Conservation (phyloP, 2,329 filamentous ascomycete genomes). For the Aureobasidium musti region DNA sequence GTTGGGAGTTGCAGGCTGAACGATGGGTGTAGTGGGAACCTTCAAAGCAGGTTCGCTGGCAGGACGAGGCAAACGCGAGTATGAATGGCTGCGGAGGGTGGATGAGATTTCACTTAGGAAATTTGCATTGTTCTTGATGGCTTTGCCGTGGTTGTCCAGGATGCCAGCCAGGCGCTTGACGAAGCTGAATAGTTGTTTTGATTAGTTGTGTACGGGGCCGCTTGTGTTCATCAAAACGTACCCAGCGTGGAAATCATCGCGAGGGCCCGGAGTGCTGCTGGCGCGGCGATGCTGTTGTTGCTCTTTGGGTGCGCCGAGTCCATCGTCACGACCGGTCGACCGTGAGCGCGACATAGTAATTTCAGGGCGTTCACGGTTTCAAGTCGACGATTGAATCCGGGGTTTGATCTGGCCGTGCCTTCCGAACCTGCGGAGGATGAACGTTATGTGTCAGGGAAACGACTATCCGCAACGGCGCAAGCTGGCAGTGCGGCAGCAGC, state of each 20-base stretch:
- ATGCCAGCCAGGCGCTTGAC: conserved; percentile 22
- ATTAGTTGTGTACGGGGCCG: background rate
- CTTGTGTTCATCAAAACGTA: background rate
- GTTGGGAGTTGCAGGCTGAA: background rate
- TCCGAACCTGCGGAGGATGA: conserved; percentile 24
- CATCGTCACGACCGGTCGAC: background rate
- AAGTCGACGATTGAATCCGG: conserved; percentile 1
- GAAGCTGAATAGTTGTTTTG: background rate
- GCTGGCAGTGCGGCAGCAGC: background rate
- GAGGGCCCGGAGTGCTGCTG: conserved; percentile 9
- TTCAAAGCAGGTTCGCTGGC: conserved; percentile 14
- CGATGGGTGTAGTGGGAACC: background rate
- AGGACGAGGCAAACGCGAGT: conserved; percentile 16
- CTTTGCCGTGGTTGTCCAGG: conserved; percentile 21
- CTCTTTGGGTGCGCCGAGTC: conserved; percentile 12
- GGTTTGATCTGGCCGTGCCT: conserved; percentile 15
- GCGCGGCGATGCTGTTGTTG: conserved; percentile 21
- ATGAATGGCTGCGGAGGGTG: conserved; percentile 9
- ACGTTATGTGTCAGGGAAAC: conserved; percentile 27
- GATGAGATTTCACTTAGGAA: conserved; percentile 16
- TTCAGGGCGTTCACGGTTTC: background rate
- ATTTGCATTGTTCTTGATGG: conserved; percentile 17
- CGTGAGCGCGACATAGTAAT: conserved; percentile 19
- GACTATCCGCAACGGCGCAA: conserved; percentile 27
- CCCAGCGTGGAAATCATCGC: conserved; percentile 19